A percentile compares a stretch with the other conserved stretches of the same genome.
Conservation (phyloP, 306 rosid species). For the Pyrus communis region DNA sequence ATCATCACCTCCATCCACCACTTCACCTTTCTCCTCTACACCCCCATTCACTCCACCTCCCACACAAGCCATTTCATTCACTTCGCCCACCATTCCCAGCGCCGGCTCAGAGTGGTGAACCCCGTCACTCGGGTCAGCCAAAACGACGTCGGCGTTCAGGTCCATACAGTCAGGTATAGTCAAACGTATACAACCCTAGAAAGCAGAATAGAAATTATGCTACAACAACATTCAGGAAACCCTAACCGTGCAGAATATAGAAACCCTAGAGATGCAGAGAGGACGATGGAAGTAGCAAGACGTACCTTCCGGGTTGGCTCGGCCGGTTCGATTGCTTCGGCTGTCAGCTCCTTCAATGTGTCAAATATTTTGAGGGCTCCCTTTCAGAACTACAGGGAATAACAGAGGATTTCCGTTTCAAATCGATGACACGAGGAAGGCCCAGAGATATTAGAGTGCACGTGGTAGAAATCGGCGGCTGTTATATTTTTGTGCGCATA, state of each 20-base stretch:
- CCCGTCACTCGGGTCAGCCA: constrained; percentile 34
- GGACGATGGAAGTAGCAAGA: not conserved
- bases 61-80: not conserved
- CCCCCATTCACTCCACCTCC: constrained; percentile 12
- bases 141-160: constrained; percentile 40
- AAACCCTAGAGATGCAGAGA: not conserved
- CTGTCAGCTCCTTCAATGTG: not conserved
- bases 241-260: not conserved
- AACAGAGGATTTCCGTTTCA: not conserved
- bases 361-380: not conserved
- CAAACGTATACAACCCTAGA: constrained; percentile 40
- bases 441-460: not conserved
- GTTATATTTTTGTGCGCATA: not conserved
- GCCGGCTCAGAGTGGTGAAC: constrained; percentile 6
- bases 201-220: not conserved
- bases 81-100: not conserved
- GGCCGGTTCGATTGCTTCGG: not conserved
- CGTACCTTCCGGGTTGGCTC: constrained; percentile 14
- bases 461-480: constrained; percentile 18
- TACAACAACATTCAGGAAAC: not conserved
- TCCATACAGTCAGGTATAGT: constrained; percentile 24
- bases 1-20: constrained; percentile 5
- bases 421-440: not conserved
- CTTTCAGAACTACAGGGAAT: not conserved
- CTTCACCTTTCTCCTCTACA: constrained; percentile 8